A percentile compares a stretch with the other conserved stretches of the same genome.
Evolutionary conservation across 2,329 filamentous ascomycete species (phyloP).

Genomic region (Graphiopsis chlorocephala): DNA sequence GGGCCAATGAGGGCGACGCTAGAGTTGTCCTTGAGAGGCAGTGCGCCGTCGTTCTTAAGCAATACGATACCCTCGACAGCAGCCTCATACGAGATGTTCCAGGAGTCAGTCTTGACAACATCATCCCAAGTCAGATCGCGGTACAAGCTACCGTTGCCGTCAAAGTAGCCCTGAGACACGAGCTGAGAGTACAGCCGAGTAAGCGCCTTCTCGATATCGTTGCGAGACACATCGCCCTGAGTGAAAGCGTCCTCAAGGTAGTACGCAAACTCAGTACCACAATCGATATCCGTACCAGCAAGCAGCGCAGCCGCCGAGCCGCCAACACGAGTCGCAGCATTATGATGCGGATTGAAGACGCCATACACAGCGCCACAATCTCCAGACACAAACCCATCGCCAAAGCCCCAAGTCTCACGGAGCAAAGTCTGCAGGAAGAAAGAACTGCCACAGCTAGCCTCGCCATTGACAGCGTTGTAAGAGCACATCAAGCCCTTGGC

Average conservation of each 20-base stretch:
- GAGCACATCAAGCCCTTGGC: constrained; percentile 52
- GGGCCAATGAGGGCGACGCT: constrained; percentile 53
- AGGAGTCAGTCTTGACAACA: constrained; percentile 53
- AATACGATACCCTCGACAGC: constrained; percentile 44
- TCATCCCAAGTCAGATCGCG: constrained; percentile 52
- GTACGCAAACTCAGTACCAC: constrained; percentile 44
- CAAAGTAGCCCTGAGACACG: constrained; percentile 56
- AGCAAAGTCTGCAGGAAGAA: constrained; percentile 62
- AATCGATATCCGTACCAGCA: constrained; percentile 54
- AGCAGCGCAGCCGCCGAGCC: constrained; percentile 48
- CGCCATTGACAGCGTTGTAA: constrained; percentile 61
- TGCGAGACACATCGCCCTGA: constrained; percentile 42
- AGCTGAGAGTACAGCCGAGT: constrained; percentile 52
- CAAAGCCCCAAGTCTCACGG: constrained; percentile 62
- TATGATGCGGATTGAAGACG: constrained; percentile 49
- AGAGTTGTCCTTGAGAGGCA: constrained; percentile 37
- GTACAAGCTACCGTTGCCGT: constrained; percentile 45
- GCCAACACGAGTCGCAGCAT: constrained; percentile 38
- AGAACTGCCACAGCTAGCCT: constrained; percentile 58
- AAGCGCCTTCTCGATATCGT: constrained; percentile 48
- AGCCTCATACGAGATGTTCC: constrained; percentile 47
- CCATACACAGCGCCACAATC: constrained; percentile 63
- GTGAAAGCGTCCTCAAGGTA: constrained; percentile 43
- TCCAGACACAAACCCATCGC: constrained; percentile 53
- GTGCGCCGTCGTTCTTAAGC: constrained; percentile 50